A percentile compares a stretch with the other conserved stretches of the same genome.
These are phyloP conservation scores for Zalaria sp. DNA, from an alignment of 2,329 filamentous ascomycete genomes.

Conservation along the genomic window DNA sequence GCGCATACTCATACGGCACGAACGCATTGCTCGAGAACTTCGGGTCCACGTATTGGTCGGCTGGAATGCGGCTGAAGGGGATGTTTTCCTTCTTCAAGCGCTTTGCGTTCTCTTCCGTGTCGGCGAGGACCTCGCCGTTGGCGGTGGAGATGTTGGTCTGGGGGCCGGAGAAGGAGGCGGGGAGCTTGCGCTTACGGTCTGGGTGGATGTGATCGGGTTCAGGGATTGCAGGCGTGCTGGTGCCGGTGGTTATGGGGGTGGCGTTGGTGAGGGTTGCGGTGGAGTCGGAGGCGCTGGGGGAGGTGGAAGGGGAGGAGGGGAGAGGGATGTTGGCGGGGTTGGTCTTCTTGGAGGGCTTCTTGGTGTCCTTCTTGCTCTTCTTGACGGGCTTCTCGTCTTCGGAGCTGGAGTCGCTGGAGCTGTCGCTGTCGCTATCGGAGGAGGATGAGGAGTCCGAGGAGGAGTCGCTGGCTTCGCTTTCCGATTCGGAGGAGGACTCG, in stretches of 20 bases:
- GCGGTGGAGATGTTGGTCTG: conserved; percentile 11
- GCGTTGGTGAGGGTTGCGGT: conserved; percentile 7
- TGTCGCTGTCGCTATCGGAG: conserved; percentile 6
- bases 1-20: conserved; percentile 73
- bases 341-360: conserved; percentile 3
- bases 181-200: conserved; percentile 29
- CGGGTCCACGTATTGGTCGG: conserved; percentile 52
- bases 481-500: conserved; percentile 1
- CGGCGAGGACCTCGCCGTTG: conserved; percentile 4
- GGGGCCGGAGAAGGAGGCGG: conserved; percentile 19
- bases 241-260: conserved; percentile 12
- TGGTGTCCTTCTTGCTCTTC: conserved; percentile 3
- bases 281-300: conserved; percentile 11
- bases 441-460: conserved; percentile 12
- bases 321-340: conserved; percentile 22
- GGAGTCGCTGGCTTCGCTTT: conserved; percentile 3
- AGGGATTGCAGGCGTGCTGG: conserved; percentile 11
- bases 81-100: conserved; percentile 41
- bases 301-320: conserved; percentile 30
- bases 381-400: conserved; percentile 3
- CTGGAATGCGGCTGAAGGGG: conserved; percentile 66
- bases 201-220: conserved; percentile 22
- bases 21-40: conserved; percentile 68
- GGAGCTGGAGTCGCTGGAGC: conserved; percentile 8
- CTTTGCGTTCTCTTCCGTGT: conserved; percentile 13